Evolutionary conservation across 1,284 basidiomycete species (phyloP).

Genomic region (Fomitopsis schrenkii): DNA sequence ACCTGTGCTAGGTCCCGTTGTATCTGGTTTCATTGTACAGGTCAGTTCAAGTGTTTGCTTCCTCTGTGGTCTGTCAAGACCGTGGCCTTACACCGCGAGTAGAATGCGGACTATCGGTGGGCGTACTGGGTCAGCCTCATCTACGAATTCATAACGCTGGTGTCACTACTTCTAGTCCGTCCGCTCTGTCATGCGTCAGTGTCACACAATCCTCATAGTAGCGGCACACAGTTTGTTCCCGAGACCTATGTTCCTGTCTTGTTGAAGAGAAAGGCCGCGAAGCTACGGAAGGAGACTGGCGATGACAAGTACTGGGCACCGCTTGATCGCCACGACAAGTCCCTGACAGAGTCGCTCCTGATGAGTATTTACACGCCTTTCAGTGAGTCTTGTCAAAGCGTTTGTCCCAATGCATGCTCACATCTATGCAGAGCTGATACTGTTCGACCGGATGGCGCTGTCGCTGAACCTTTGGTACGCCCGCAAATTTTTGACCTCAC

Average conservation of each 20-base stretch:
- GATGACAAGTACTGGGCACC: slow-evolving; percentile 54
- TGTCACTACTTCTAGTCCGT: slow-evolving; percentile 48
- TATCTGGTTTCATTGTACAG: slow-evolving; percentile 49
- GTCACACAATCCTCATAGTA: no score
- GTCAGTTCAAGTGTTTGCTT: no score
- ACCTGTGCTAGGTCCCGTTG: slow-evolving; percentile 65
- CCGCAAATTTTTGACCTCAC: no score
- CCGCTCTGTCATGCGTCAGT: not conserved
- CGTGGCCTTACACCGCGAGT: not conserved
- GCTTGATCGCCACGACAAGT: slow-evolving; percentile 39
- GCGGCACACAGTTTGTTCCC: slow-evolving; percentile 46
- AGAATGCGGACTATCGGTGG: slow-evolving; percentile 74
- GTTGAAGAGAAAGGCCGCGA: slow-evolving; percentile 50
- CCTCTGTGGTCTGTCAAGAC: not conserved
- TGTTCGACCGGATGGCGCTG: slow-evolving; percentile 74
- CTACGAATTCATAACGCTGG: slow-evolving; percentile 49
- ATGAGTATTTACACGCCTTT: slow-evolving; percentile 57
- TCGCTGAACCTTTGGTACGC: slow-evolving; percentile 52
- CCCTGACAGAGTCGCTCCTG: slow-evolving; percentile 27
- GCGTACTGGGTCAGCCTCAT: slow-evolving; percentile 68
- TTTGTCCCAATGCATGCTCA: not conserved
- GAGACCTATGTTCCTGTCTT: slow-evolving; percentile 76
- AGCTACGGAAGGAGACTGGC: slow-evolving; percentile 53
- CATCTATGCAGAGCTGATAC: slow-evolving; percentile 50
- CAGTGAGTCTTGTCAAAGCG: slow-evolving; percentile 40